Conservation (phyloP, 106 monocot genomes). For the Acorus calamus region DNA sequence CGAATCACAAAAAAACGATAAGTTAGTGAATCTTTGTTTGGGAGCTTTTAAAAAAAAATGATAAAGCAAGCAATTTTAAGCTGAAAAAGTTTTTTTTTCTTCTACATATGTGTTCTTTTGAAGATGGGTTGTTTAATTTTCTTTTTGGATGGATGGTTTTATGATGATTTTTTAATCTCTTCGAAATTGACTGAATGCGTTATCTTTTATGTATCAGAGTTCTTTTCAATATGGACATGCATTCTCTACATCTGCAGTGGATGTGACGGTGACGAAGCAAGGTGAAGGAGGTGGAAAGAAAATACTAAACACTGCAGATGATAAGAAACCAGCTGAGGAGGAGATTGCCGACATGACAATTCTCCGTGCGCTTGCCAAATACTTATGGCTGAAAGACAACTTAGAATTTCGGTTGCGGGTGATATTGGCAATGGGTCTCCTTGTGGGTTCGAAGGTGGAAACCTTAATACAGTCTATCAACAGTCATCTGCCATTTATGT, state of each 20-base stretch:
- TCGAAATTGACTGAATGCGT: too few species aligned
- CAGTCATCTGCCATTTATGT: background rate
- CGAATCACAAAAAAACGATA: too few species aligned
- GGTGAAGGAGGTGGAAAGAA: conserved; percentile 27
- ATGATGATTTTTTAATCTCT: background rate
- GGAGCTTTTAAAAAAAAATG: too few species aligned
- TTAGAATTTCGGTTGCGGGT: conserved; percentile 69
- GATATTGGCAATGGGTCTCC: conserved; percentile 56
- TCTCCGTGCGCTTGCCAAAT: conserved; percentile 54
- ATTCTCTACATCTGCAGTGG: conserved; percentile 56
- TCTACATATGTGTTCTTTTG: background rate
- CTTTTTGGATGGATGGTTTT: background rate
- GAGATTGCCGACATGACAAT: conserved; percentile 62
- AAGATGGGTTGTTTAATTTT: background rate
- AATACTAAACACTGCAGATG: conserved; percentile 19
- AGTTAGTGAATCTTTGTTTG: too few species aligned
- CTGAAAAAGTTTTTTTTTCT: background rate
- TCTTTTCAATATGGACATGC: conserved; percentile 35
- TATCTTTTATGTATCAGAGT: conserved; percentile 9
- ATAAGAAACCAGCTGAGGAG: conserved; percentile 36
- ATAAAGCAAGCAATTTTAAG: background rate
- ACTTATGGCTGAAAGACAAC: conserved; percentile 78
- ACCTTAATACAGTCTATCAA: background rate
- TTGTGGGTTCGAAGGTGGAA: conserved; percentile 84
- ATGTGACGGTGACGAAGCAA: conserved; percentile 10